A percentile compares a stretch with the other conserved stretches of the same genome.
phyloP scores from a whole-genome alignment of 176 grass and related monocot genomes.

The Rhynchospora breviuscula region DNA sequence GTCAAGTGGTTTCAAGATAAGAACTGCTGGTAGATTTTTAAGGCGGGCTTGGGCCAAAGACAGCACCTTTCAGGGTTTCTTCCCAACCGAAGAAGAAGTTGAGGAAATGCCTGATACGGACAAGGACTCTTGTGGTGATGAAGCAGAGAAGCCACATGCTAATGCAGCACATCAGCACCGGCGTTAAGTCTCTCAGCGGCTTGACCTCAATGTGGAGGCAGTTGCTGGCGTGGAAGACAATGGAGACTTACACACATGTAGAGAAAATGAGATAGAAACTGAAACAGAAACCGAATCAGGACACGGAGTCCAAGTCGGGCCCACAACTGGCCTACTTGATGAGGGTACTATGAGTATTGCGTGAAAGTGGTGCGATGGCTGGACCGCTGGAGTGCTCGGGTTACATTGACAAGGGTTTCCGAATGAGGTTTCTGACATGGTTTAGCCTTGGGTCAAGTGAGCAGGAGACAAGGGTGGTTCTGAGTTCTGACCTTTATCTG shows the following conservation, averaged over 20 bases:
- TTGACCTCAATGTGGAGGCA: constrained; percentile 70
- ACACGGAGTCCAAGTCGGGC: neutral
- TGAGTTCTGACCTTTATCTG: constrained; percentile 58
- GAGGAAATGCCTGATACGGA: constrained; percentile 33
- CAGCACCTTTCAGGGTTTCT: constrained; percentile 49
- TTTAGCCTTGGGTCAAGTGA: constrained; percentile 66
- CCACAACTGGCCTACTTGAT: constrained; percentile 35
- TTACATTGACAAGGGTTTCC: constrained; percentile 64
- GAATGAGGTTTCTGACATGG: constrained; percentile 94
- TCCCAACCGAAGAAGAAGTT: neutral
- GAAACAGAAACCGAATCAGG: constrained; percentile 22
- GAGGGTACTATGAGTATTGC: constrained; percentile 77
- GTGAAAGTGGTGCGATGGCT: constrained; percentile 70
- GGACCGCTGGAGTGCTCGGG: constrained; percentile 67
- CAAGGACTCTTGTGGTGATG: constrained; percentile 64
- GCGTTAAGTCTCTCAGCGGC: constrained; percentile 49
- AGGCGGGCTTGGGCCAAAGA: constrained; percentile 54
- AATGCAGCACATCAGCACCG: constrained; percentile 26
- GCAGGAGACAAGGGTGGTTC: constrained; percentile 56
- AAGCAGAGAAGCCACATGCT: constrained; percentile 37
- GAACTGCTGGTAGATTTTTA: constrained; percentile 65
- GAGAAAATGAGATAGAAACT: constrained; percentile 24
- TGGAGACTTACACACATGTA: constrained; percentile 70
- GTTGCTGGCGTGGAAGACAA: constrained; percentile 61
- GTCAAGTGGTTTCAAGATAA: constrained; percentile 73